These are phyloP conservation scores for Torulaspora globosa DNA, from an alignment of 1,139 yeast species.

Conservation along the genomic window DNA sequence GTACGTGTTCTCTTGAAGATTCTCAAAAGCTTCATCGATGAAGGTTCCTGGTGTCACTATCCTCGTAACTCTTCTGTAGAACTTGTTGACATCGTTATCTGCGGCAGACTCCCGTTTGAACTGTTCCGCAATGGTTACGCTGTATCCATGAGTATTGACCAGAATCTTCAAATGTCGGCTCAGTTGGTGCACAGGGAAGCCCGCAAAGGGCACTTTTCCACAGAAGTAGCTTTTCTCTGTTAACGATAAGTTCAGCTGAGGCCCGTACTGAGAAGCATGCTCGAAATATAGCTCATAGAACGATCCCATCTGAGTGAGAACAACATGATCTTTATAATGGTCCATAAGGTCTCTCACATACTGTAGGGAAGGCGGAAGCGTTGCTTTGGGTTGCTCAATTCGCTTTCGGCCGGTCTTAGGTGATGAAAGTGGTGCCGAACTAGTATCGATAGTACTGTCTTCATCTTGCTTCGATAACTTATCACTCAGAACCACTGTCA, in stretches of 20 bases:
- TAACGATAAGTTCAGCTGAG: conserved; percentile 60
- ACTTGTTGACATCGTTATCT: conserved; percentile 39
- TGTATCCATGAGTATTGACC: conserved; percentile 62
- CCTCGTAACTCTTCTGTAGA: conserved; percentile 68
- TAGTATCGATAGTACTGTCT: conserved; percentile 5
- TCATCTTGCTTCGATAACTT: not conserved
- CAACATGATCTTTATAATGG: conserved; percentile 61
- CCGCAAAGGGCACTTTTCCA: conserved; percentile 75
- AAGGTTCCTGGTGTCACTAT: conserved; percentile 91
- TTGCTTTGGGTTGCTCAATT: not conserved
- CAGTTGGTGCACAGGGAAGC: conserved; percentile 73
- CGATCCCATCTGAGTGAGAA: conserved; percentile 83
- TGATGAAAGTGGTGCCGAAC: conserved; percentile 2
- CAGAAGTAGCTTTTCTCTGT: conserved; percentile 47
- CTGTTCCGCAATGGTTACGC: conserved; percentile 82
- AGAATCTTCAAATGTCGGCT: conserved; percentile 69
- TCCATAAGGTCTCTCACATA: conserved; percentile 45
- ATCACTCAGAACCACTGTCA: conserved; percentile 8
- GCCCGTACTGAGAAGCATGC: conserved; percentile 74
- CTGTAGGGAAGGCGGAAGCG: conserved; percentile 33
- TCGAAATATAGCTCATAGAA: conserved; percentile 88
- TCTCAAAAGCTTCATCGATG: conserved; percentile 78
- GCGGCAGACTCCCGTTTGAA: conserved; percentile 31
- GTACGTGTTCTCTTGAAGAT: conserved; percentile 66
- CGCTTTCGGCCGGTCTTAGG: not conserved